Base-by-base conservation (phyloP, 2,329 filamentous ascomycete genomes). In the Leptoxyphium fumago region DNA sequence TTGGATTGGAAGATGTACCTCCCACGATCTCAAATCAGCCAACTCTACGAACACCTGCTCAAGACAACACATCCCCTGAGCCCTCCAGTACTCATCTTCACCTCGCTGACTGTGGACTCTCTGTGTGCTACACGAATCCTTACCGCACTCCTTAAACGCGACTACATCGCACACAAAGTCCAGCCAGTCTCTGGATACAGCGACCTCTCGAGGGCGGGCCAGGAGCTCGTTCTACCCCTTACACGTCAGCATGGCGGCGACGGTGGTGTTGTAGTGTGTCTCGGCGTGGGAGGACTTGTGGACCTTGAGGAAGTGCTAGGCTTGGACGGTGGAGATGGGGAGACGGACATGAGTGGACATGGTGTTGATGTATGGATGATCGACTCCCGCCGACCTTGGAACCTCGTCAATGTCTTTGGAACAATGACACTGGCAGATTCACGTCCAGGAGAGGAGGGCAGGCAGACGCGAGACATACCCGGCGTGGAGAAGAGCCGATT, bases 151-250 rank as follows among this genome's bases (percentile, higher is more conserved):
- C 73, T 98, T 48, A 95, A 94, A 66, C 83, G 89, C 71, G 91
- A 98, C 70, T 96, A 94, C 61, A 94, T 98, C 54, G 84, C 83
- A 11, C 89, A 96, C 69, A 96, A 95, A 66, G 94, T 96, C 58
- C 85, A 95, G 57, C 91, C 91, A 1, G 82, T 98, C 44, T 78
- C 85, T 15, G 91, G 91, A 44, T 96, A 95, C 77, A 80, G 78
- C 51, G 91, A 96, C 61, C 76, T 98, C 40, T 75, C 84, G 58
- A 80, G 78, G 53, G 82, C 82, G 17, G 88, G 88, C 39, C 75
- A 77, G 57, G 79, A 88, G 52, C 72, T 93, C 39, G 82, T 95
- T 36, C 73, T 72, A 44, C 87, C 87, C 10, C 87, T 95, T 84
- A 88, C 86, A 71, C 80, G 83, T 57, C 78, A 78, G 28, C 75